A percentile compares a stretch with the other conserved stretches of the same genome.
phyloP scores from a whole-genome alignment of 164 flowering plant species.

The Vitis rotundifolia region DNA sequence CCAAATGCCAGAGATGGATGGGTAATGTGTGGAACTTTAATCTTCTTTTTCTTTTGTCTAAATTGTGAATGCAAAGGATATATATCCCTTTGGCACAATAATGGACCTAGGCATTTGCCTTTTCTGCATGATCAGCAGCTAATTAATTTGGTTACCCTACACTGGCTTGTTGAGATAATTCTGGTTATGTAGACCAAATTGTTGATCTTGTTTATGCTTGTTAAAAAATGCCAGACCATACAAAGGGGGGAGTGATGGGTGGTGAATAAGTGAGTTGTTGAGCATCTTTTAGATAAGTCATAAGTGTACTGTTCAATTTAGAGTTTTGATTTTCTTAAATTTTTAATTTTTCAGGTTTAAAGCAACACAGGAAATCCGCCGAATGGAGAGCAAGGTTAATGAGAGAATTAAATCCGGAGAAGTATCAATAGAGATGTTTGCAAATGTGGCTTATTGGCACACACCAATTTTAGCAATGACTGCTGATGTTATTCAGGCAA shows the following conservation, averaged over 20 bases:
- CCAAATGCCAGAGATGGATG: constrained; percentile 98
- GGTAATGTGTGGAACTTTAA: constrained; percentile 36
- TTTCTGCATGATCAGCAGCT: too few relatives aligned
- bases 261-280: not conserved
- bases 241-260: not conserved
- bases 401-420: constrained; percentile 51
- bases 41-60: not conserved
- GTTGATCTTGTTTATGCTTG: not conserved
- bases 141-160: too few relatives aligned
- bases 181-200: too few relatives aligned
- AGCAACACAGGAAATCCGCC: constrained; percentile 70
- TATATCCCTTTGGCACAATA: not conserved
- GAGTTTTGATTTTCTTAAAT: not conserved
- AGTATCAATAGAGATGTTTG: constrained; percentile 32
- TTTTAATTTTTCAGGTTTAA: constrained; percentile 61
- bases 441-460: constrained; percentile 53
- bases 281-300: not conserved
- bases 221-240: not conserved
- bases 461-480: constrained; percentile 97
- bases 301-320: not conserved
- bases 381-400: constrained; percentile 48
- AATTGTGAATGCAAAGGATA: not conserved
- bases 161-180: too few relatives aligned
- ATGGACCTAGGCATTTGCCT: not conserved
- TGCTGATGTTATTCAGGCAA: constrained; percentile 84